Percentiles rank a stretch among this genome's conserved stretches.
phyloP scores from a whole-genome alignment of 2,329 filamentous ascomycete genomes.

The Botrytis squamosa region DNA sequence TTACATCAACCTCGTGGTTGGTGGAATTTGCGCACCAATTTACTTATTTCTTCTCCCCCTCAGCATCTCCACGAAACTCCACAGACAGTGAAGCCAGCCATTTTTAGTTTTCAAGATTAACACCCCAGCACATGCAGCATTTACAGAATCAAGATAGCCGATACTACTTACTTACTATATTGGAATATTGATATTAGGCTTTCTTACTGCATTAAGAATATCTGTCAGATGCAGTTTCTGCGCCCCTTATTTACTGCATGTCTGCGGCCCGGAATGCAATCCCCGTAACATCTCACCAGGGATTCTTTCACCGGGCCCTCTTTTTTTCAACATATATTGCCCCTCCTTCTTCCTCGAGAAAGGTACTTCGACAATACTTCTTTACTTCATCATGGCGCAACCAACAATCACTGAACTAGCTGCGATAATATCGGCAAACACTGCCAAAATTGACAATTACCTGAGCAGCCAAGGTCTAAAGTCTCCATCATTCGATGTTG shows the following conservation, averaged over 20 bases:
- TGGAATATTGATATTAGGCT: background rate
- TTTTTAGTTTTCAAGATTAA: background rate
- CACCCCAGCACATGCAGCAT: background rate
- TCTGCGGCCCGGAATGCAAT: background rate
- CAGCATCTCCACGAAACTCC: too few relatives aligned
- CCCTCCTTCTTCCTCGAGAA: too few relatives aligned
- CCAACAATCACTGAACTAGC: background rate
- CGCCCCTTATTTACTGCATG: background rate
- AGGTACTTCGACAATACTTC: background rate
- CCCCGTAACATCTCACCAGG: background rate
- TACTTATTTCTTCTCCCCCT: too few relatives aligned
- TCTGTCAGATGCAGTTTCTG: background rate
- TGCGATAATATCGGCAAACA: background rate
- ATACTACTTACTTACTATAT: background rate
- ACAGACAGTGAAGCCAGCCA: background rate
- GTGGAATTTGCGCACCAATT: too few relatives aligned
- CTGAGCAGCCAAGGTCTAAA: background rate
- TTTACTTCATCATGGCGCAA: background rate
- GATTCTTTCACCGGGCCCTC: background rate
- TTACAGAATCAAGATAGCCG: background rate
- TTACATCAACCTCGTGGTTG: too few relatives aligned
- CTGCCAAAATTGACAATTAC: constrained; percentile 1
- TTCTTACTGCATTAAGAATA: background rate
- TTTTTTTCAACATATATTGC: background rate
- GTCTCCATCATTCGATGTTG: background rate